Evolutionary conservation across 768 basidiomycete species (phyloP), one percentile per base, ranked within the genome.

Genomic region (Dacryopinax primogenitus): DNA sequence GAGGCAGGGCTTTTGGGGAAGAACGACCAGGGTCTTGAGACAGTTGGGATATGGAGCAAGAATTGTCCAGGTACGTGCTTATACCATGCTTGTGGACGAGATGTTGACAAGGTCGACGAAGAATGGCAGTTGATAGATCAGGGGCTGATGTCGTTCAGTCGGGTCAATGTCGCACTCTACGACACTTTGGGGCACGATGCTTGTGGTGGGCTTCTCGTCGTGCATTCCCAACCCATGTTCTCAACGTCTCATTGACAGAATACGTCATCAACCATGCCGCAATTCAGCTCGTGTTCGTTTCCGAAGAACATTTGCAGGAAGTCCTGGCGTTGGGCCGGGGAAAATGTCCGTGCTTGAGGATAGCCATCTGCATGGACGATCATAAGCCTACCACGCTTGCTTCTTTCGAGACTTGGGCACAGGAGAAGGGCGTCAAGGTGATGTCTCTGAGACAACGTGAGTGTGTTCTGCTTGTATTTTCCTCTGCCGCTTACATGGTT

Each of bases 51-150:
- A 41, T 94, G 89, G 90, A 84, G 86, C 61, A 78, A 77, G 63
- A 93, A 93, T 72, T 78, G 87, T 70, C 90, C 92, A 7, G 41
- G 41, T 44, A 23, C 41, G 7, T 44, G 7, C 7, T 18, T 6
- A 6, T 6, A 18, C 18, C 41, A 6, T 44, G 6, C 41, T 44
- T 6, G 7, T 3, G 23, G 41, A 6, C 7, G 16, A 23, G 23
- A 44, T 37, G 41, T 18, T 44, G 41, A 44, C 41, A 18, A 6
- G n/a, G 7, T 3, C 7, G 3, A 18, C 18, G 41, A 6, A 90
- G 96, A 96, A 76, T 99, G 96, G 95, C 94, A 97, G 75, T 76
- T 95, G 33, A 78, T 94, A 45, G 92, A 95, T 71, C 78, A 92
- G 63, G 87, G 91, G 13, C 77, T 85, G 66, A 84, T 88, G 63